phyloP scores from a whole-genome alignment of 78 protist species.

The Trichosphaerium sp. region DNA sequence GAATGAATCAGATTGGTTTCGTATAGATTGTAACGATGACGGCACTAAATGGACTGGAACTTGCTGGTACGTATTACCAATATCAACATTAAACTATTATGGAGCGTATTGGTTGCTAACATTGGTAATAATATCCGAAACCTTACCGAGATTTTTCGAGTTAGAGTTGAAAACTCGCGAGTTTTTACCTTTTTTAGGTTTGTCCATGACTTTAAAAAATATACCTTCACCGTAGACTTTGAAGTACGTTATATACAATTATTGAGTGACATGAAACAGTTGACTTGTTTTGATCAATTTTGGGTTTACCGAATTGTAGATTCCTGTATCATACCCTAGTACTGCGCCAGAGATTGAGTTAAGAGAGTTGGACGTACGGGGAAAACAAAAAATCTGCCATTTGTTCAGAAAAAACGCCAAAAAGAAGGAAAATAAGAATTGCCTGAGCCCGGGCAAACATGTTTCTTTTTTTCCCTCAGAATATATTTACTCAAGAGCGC shows the following conservation, averaged over 20 bases:
- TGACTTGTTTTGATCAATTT: background rate
- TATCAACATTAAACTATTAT: background rate
- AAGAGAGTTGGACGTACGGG: constrained; percentile 95
- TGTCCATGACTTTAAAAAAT: constrained; percentile 56
- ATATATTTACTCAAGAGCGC: background rate
- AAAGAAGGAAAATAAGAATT: no score
- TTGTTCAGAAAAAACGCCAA: no score
- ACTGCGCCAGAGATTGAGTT: constrained; percentile 80
- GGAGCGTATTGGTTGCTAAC: background rate
- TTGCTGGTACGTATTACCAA: background rate
- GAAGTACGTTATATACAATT: constrained; percentile 40
- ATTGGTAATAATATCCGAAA: background rate
- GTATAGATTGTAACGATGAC: constrained; percentile 53
- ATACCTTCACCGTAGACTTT: constrained; percentile 85
- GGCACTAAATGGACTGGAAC: constrained; percentile 56
- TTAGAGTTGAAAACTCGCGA: background rate
- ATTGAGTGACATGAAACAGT: background rate
- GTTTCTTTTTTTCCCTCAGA: constrained; percentile 14
- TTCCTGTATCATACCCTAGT: constrained; percentile 87
- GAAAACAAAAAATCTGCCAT: no score
- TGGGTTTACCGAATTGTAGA: constrained; percentile 4
- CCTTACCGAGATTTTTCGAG: background rate
- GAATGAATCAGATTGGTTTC: constrained; percentile 85
- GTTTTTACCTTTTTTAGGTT: constrained; percentile 39
- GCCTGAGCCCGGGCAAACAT: constrained; percentile 70